Conservation (phyloP, 1,284 basidiomycete species). For the Tetrapyrgos nigripes region DNA sequence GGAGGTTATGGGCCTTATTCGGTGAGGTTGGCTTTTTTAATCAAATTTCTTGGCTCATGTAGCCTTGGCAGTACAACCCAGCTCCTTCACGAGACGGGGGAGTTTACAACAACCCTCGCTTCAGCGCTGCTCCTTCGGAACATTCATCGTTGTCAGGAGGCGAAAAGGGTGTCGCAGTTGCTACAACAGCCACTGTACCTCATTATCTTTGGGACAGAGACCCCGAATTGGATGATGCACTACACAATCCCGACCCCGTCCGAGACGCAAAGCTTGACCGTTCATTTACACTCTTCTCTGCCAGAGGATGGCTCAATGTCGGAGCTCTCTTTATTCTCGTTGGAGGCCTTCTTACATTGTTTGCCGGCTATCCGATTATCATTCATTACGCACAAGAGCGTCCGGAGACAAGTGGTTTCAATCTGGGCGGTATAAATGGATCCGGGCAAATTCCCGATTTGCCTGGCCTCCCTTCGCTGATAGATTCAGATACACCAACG, state of each 20-base stretch:
- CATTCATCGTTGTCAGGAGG: conserved; percentile 46
- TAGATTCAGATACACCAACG: conserved; percentile 76
- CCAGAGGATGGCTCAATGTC: conserved; percentile 77
- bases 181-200: conserved; percentile 56
- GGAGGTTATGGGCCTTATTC: conserved; percentile 82
- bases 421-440: conserved; percentile 79
- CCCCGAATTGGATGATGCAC: conserved; percentile 77
- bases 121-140: conserved; percentile 68
- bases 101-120: conserved; percentile 57
- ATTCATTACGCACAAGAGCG: conserved; percentile 48
- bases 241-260: conserved; percentile 79
- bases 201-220: conserved; percentile 79
- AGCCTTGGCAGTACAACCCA: conserved; percentile 59
- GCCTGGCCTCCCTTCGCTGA: conserved; percentile 58
- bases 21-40: conserved; percentile 55
- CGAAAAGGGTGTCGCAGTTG: conserved; percentile 38
- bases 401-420: conserved; percentile 57
- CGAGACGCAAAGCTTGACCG: conserved; percentile 60
- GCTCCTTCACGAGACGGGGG: conserved; percentile 48
- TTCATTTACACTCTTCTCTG: conserved; percentile 69
- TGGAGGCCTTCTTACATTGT: conserved; percentile 67
- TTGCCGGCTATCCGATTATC: conserved; percentile 85
- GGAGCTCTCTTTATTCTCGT: conserved; percentile 65
- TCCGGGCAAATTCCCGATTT: conserved; percentile 75
- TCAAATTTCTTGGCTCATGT: conserved; percentile 3